Evolutionary conservation across 495 filamentous ascomycete genomes (phyloP).

Genomic region (Hypoxylon fragiforme): DNA sequence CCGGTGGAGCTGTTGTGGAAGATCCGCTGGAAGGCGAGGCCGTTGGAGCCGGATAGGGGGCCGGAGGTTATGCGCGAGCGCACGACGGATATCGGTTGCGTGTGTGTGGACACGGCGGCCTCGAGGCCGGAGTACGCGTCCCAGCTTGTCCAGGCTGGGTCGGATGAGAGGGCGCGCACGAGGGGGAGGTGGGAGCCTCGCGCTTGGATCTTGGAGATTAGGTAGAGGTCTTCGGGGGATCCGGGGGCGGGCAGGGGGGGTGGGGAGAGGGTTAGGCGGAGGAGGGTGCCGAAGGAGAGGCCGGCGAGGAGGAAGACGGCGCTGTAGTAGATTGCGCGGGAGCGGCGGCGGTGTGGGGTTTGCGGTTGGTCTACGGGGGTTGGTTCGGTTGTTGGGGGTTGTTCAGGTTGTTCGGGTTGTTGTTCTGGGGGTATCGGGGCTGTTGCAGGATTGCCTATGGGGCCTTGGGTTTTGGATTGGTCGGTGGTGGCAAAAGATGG

Average conservation of each 20-base stretch:
- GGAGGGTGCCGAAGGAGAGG: slow-evolving; percentile 34
- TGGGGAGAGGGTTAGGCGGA: slow-evolving; percentile 43
- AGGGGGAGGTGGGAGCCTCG: slow-evolving; percentile 52
- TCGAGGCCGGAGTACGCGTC: slow-evolving; percentile 58
- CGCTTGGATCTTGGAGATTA: slow-evolving; percentile 32
- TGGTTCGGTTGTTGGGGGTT: background rate
- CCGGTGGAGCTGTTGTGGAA: slow-evolving; percentile 46
- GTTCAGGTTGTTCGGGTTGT: background rate
- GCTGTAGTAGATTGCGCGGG: slow-evolving; percentile 30
- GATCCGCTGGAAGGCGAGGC: slow-evolving; percentile 55
- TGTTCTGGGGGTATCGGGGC: background rate
- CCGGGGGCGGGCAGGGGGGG: slow-evolving; percentile 38
- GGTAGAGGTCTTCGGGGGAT: slow-evolving; percentile 39
- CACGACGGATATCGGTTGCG: slow-evolving; percentile 9
- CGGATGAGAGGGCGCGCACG: slow-evolving; percentile 53
- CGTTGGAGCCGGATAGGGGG: slow-evolving; percentile 45
- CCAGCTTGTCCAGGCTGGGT: slow-evolving; percentile 58
- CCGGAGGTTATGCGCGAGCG: slow-evolving; percentile 49
- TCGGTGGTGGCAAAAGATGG: slow-evolving; percentile 10
- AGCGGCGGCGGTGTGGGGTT: slow-evolving; percentile 5
- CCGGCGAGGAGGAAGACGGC: slow-evolving; percentile 47
- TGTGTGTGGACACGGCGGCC: no score
- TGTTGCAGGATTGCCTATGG: background rate
- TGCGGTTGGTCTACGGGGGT: background rate
- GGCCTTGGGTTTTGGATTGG: slow-evolving; percentile 13